These are phyloP conservation scores for Sanghuangporus sanghuang DNA, from an alignment of 1,284 basidiomycete species.

Conservation along the genomic window DNA sequence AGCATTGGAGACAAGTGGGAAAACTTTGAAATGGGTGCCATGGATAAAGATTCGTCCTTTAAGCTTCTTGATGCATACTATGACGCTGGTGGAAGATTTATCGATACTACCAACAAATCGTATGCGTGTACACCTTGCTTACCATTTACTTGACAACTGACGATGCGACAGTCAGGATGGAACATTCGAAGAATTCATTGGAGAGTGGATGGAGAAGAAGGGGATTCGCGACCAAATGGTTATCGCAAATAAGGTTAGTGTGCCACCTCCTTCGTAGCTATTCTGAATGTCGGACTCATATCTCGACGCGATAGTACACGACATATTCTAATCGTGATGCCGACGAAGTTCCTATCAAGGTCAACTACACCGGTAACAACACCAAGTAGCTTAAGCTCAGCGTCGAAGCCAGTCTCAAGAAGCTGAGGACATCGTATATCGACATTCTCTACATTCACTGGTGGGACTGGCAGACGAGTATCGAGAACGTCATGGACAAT, in stretches of 20 bases:
- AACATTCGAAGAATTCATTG: slow-evolving; percentile 24
- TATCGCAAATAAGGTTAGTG: slow-evolving; percentile 29
- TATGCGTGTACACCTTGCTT: slow-evolving; percentile 4
- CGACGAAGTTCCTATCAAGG: slow-evolving; percentile 17
- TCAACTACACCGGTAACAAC: slow-evolving; percentile 30
- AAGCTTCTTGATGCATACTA: slow-evolving; percentile 22
- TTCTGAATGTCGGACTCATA: not conserved
- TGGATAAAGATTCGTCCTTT: slow-evolving; percentile 19
- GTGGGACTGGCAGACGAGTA: slow-evolving; percentile 27
- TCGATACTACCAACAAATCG: slow-evolving; percentile 21
- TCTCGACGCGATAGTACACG: slow-evolving; percentile 22
- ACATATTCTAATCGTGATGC: slow-evolving; percentile 23
- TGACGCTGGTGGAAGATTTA: slow-evolving; percentile 22
- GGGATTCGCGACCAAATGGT: slow-evolving; percentile 34
- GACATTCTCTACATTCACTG: slow-evolving; percentile 38
- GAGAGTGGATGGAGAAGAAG: slow-evolving; percentile 33
- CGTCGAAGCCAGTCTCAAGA: slow-evolving; percentile 29
- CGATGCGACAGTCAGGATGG: slow-evolving; percentile 16
- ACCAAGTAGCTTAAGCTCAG: slow-evolving; percentile 23
- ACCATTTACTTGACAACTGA: not conserved
- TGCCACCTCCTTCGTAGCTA: not conserved
- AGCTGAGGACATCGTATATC: slow-evolving; percentile 33
- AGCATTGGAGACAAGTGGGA: slow-evolving; percentile 38
- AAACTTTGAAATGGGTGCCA: slow-evolving; percentile 9
- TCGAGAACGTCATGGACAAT: slow-evolving; percentile 33